A percentile compares a stretch with the other conserved stretches of the same genome.
Evolutionary conservation across 345 rosid genomes (phyloP).

Genomic region (Pistacia integerrima): DNA sequence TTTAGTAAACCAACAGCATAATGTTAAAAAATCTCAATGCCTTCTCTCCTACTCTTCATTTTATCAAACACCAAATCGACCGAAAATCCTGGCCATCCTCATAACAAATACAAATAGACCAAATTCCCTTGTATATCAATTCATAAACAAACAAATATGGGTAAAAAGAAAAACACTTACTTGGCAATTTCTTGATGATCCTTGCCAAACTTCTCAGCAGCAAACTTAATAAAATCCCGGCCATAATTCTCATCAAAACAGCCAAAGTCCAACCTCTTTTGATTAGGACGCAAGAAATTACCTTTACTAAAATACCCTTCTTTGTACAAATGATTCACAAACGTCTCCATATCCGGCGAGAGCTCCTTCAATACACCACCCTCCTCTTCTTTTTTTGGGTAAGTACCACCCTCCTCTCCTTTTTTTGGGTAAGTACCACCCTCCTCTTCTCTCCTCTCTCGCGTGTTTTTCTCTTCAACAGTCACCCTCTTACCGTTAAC

Average conservation of each 20-base stretch:
- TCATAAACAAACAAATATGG: background rate
- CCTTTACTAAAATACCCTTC: constrained; percentile 72
- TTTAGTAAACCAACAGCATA: background rate
- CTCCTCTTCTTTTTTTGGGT: constrained; percentile 1
- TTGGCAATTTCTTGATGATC: constrained; percentile 79
- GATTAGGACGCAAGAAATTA: constrained; percentile 46
- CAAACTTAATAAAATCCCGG: constrained; percentile 59
- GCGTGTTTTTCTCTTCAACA: constrained; percentile 14
- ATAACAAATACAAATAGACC: background rate
- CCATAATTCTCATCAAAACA: constrained; percentile 58
- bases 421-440: background rate
- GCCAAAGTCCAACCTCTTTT: constrained; percentile 38
- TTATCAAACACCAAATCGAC: background rate
- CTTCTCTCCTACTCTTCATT: background rate
- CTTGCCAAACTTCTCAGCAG: constrained; percentile 56
- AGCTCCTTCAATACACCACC: constrained; percentile 50
- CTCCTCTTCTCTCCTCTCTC: constrained; percentile 9
- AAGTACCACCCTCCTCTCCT: too few relatives aligned
- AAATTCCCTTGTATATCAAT: background rate
- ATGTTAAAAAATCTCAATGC: background rate
- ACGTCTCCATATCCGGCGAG: constrained; percentile 47
- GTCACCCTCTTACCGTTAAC: background rate
- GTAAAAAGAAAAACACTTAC: constrained; percentile 37
- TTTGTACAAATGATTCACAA: constrained; percentile 53
- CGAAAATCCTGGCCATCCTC: background rate